These are phyloP conservation scores for Tephrocybe sp. DNA, from an alignment of 768 basidiomycete species.

Conservation along the genomic window DNA sequence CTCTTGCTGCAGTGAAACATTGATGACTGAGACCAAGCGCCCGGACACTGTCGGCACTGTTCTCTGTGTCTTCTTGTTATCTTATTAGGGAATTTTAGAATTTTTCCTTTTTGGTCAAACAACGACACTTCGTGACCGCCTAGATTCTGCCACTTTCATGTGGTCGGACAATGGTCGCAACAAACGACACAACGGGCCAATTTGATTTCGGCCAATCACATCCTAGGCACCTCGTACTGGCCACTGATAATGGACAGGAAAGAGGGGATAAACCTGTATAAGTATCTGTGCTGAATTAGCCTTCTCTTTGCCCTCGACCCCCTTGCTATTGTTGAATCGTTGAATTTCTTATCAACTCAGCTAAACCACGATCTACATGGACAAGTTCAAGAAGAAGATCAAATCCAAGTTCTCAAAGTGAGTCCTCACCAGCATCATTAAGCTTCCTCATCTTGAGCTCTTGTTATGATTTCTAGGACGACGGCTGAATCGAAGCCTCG, in stretches of 20 bases:
- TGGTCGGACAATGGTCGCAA: constrained; percentile 3
- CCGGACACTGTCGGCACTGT: neutral
- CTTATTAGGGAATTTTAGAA: too few relatives aligned
- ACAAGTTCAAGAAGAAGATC: constrained; percentile 17
- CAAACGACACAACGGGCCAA: neutral
- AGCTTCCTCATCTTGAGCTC: neutral
- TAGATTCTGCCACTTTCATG: constrained; percentile 1
- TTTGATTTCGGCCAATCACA: neutral
- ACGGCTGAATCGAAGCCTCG: constrained; percentile 5
- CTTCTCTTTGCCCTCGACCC: too few relatives aligned
- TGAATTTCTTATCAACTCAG: neutral
- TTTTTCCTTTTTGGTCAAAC: neutral
- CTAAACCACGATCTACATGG: constrained; percentile 1
- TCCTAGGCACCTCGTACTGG: neutral
- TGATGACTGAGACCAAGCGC: constrained; percentile 3
- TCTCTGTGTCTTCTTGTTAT: neutral
- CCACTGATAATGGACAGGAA: constrained; percentile 1
- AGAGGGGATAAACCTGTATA: neutral
- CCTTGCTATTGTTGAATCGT: neutral
- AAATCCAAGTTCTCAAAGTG: constrained; percentile 17
- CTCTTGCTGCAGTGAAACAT: constrained; percentile 9
- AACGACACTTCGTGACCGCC: neutral
- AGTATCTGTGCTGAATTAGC: too few relatives aligned
- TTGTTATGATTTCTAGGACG: neutral
- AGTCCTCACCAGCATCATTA: neutral